Percentiles rank a stretch among this genome's conserved stretches.
Evolutionary conservation across 148 eudicot genomes (phyloP).

Genomic region (Heliamphora exappendiculata): DNA sequence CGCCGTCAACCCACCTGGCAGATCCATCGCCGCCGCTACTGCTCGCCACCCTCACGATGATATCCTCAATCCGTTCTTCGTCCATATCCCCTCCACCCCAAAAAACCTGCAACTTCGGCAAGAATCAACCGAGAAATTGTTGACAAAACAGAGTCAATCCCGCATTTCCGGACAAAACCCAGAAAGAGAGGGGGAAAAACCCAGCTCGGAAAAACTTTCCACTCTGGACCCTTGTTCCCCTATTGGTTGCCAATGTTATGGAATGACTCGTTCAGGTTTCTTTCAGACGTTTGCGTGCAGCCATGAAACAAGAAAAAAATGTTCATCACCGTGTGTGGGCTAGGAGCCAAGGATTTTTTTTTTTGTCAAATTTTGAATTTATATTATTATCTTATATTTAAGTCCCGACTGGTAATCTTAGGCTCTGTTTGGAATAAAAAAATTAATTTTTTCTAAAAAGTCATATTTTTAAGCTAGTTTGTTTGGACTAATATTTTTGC

Average conservation of each 20-base stretch:
- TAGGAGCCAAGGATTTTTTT: too few relatives aligned
- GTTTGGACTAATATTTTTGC: too few relatives aligned
- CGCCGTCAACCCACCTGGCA: constrained; percentile 85
- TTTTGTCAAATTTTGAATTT: too few relatives aligned
- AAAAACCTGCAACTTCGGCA: background rate
- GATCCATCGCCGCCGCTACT: constrained; percentile 41
- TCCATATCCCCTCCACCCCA: constrained; percentile 31
- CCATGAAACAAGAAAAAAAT: background rate
- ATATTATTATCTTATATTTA: too few relatives aligned
- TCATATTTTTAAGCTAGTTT: too few relatives aligned
- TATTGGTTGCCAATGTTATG: background rate
- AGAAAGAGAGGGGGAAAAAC: too few relatives aligned
- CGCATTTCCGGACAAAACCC: background rate
- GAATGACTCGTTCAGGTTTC: background rate
- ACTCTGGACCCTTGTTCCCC: background rate
- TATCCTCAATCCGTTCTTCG: constrained; percentile 56
- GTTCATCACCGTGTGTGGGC: too few relatives aligned
- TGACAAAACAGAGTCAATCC: background rate
- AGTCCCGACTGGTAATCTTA: too few relatives aligned
- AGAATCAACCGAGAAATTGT: background rate
- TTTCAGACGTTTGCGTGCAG: background rate
- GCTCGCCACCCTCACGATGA: constrained; percentile 34
- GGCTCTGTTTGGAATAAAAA: too few relatives aligned
- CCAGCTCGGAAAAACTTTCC: background rate
- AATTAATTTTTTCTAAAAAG: too few relatives aligned